These are phyloP conservation scores for Cucumis cinereus DNA, from an alignment of 306 rosid genomes.

Conservation along the genomic window DNA sequence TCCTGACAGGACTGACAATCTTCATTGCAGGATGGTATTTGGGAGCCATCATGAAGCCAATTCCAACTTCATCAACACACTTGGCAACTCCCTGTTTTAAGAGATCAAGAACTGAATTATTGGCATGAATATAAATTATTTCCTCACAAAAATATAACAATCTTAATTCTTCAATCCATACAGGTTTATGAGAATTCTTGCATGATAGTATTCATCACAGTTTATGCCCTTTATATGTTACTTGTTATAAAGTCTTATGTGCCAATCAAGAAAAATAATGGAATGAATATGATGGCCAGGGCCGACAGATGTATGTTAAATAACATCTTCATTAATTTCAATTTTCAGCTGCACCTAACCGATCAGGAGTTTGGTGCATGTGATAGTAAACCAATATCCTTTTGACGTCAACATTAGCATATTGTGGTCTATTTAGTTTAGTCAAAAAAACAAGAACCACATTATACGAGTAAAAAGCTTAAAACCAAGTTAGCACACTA, in stretches of 20 bases:
- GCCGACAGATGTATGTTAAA: not conserved
- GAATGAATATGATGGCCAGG: not conserved
- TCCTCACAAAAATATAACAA: not conserved
- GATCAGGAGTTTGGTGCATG: no score
- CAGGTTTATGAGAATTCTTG: not conserved
- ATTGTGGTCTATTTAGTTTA: not conserved
- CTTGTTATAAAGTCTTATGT: not conserved
- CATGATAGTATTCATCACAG: not conserved
- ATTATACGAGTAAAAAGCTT: not conserved
- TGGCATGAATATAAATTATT: not conserved
- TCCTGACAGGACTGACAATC: conserved; percentile 68
- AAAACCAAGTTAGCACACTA: conserved; percentile 8
- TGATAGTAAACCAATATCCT: not conserved
- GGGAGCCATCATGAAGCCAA: conserved; percentile 93
- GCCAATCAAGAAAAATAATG: not conserved
- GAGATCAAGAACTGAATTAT: conserved; percentile 5
- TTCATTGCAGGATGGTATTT: conserved; percentile 86
- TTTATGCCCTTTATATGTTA: not conserved
- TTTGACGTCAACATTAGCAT: not conserved
- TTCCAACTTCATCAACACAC: conserved; percentile 70
- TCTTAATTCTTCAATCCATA: not conserved
- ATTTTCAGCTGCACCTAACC: not conserved
- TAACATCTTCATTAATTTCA: not conserved
- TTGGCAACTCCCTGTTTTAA: conserved; percentile 51
- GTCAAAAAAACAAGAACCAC: not conserved